Percentiles rank a stretch among this genome's conserved stretches.
phyloP scores from a whole-genome alignment of 306 rosid genomes.

The Trifolium pratense region DNA sequence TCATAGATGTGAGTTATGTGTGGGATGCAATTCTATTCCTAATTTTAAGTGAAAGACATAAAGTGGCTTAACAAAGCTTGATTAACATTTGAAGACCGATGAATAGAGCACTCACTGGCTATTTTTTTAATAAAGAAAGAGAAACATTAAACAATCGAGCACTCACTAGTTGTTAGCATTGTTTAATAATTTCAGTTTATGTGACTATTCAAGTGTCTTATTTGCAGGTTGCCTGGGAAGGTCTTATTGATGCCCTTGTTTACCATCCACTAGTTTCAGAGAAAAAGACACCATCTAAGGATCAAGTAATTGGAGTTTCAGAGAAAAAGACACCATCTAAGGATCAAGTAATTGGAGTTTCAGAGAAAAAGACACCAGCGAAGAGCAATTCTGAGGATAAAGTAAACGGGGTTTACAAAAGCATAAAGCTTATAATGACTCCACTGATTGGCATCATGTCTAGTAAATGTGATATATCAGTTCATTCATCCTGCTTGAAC shows the following conservation, averaged over 20 bases:
- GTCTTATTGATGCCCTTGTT: constrained; percentile 82
- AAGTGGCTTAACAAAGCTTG: constrained; percentile 19
- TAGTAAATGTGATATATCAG: constrained; percentile 67
- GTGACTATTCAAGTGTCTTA: constrained; percentile 9
- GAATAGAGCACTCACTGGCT: constrained; percentile 9
- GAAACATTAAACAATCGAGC: background rate
- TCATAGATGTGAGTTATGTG: constrained; percentile 31
- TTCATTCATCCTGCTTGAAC: constrained; percentile 76
- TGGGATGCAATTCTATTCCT: constrained; percentile 32
- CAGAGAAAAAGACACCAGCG: constrained; percentile 42
- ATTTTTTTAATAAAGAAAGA: background rate
- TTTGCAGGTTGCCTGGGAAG: constrained; percentile 88
- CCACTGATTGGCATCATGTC: constrained; percentile 75
- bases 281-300: constrained; percentile 43
- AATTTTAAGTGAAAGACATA: constrained; percentile 16
- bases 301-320: background rate
- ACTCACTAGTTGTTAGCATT: constrained; percentile 3
- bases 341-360: constrained; percentile 19
- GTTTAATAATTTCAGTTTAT: background rate
- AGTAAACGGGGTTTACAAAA: constrained; percentile 60
- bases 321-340: constrained; percentile 41
- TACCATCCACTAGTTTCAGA: constrained; percentile 43
- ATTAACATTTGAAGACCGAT: constrained; percentile 22
- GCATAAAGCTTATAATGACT: constrained; percentile 81
- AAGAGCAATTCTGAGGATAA: constrained; percentile 45